phyloP scores from a whole-genome alignment of 192 early-diverging fungal species.

The Backusella psychrophila region DNA sequence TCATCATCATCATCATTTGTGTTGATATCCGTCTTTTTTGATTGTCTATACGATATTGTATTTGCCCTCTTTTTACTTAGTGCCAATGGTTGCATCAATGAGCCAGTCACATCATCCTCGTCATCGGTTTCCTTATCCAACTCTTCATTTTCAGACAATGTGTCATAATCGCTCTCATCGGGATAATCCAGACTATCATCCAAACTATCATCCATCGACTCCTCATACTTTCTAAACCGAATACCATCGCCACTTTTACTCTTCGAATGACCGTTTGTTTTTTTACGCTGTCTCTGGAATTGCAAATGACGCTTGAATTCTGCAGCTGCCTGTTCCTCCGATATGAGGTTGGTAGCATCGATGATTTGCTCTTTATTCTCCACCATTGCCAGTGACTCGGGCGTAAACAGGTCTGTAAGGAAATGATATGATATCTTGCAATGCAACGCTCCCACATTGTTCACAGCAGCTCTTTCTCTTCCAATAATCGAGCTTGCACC shows the following conservation, averaged over 20 bases:
- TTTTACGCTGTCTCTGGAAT: conserved; percentile 7
- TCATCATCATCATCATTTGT: not conserved
- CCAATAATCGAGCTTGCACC: conserved; percentile 59
- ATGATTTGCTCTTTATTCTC: not conserved
- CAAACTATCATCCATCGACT: not conserved
- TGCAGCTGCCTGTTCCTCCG: conserved; percentile 11
- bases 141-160: not conserved
- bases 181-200: conserved; percentile 12
- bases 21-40: not conserved
- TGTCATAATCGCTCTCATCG: conserved; percentile 3
- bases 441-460: conserved; percentile 68
- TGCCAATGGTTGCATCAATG: not conserved
- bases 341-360: not conserved
- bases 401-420: not conserved
- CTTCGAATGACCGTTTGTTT: not conserved
- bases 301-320: conserved; percentile 13
- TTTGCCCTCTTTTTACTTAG: conserved; percentile 2
- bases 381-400: not conserved
- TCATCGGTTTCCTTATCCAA: not conserved
- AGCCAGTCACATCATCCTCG: not conserved
- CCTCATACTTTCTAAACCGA: conserved; percentile 13
- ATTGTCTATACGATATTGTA: not conserved
- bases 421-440: conserved; percentile 65
- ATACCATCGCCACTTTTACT: not conserved
- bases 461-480: conserved; percentile 16